These are phyloP conservation scores for Fusarium heterosporum DNA, from an alignment of 2,329 filamentous ascomycete species.

Conservation along the genomic window DNA sequence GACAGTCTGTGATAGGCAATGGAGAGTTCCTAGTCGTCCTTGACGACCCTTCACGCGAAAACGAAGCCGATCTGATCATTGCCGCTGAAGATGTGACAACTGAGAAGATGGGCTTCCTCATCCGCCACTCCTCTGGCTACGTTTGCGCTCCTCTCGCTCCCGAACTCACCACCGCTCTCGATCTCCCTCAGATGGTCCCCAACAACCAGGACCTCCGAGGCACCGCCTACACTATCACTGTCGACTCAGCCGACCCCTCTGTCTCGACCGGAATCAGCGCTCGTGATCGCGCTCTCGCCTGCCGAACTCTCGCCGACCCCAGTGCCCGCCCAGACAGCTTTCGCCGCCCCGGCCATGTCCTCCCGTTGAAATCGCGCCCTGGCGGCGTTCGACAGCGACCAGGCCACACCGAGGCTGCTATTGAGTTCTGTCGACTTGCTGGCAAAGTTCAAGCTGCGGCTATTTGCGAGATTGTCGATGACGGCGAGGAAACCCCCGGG, in stretches of 20 bases:
- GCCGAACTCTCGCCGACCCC: constrained; percentile 79
- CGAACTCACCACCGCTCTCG: constrained; percentile 74
- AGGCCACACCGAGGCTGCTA: constrained; percentile 93
- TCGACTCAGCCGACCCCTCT: constrained; percentile 79
- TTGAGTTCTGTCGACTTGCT: constrained; percentile 88
- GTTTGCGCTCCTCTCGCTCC: constrained; percentile 88
- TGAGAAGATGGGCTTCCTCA: constrained; percentile 94
- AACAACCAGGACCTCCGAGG: constrained; percentile 82
- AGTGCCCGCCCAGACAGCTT: constrained; percentile 69
- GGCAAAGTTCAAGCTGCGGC: constrained; percentile 82
- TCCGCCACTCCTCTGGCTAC: constrained; percentile 89
- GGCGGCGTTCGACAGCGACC: constrained; percentile 84
- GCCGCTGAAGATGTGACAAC: constrained; percentile 86
- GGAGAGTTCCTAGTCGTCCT: constrained; percentile 97
- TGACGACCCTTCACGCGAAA: constrained; percentile 91
- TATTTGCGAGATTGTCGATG: constrained; percentile 92
- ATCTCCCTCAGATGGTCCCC: constrained; percentile 89
- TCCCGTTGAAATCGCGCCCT: constrained; percentile 80
- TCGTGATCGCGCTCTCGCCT: constrained; percentile 85
- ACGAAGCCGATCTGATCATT: constrained; percentile 98
- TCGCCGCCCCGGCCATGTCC: constrained; percentile 87
- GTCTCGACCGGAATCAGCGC: constrained; percentile 93
- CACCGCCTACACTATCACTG: constrained; percentile 92
- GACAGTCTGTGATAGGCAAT: constrained; percentile 62
- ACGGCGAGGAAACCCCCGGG: constrained; percentile 79